Base-by-base conservation (phyloP, 2,329 filamentous ascomycete species). In the Teratosphaeria nubilosa region DNA sequence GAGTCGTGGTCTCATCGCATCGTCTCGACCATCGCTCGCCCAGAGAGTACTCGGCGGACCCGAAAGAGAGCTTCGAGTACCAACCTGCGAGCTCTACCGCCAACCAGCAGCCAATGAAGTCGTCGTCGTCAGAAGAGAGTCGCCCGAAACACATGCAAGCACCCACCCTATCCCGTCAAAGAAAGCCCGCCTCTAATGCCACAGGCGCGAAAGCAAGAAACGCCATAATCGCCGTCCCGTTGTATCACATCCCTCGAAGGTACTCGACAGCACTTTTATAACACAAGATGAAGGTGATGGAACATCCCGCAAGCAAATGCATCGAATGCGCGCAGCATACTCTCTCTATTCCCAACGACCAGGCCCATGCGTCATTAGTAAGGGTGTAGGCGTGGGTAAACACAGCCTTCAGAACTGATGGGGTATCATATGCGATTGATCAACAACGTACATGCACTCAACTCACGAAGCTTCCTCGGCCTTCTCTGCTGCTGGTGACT, bases 371-470 rank as follows among this genome's bases (percentile, higher is more conserved):
- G 41, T 48, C 6, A 48, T 48, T 48, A 48, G 41, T 48, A 48
- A 48, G 41, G 41, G 41, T 48, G n/a, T 48, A 48, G 20, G 41
- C 22, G 41, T 48, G 22, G 41, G n/a, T 63, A 54, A 63, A 64
- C 62, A 67, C 65, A 67, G 60, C 60, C 62, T 59, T 60, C 57
- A 58, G 58, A 61, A 58, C 56, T 60, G 64, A 62, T 55, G 59
- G 66, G 65, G 67, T 69, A 69, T 69, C 66, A 66, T 61, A 64
- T 64, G 60, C 59, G 57, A 58, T 63, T 14, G 56, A 60, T 32
- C 30, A 54, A 32, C 25, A 56, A 34, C 41, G 41, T 48, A 48
- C 41, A 22, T 48, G 41, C 41, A 48, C 41, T 48, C 41, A 48
- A 48, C 41, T 48, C 41, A 48, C 2, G 57, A 53, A 34, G 50